Evolutionary conservation across 352 stramenopile species (phyloP).

Genomic region (Globisporangium polare): DNA sequence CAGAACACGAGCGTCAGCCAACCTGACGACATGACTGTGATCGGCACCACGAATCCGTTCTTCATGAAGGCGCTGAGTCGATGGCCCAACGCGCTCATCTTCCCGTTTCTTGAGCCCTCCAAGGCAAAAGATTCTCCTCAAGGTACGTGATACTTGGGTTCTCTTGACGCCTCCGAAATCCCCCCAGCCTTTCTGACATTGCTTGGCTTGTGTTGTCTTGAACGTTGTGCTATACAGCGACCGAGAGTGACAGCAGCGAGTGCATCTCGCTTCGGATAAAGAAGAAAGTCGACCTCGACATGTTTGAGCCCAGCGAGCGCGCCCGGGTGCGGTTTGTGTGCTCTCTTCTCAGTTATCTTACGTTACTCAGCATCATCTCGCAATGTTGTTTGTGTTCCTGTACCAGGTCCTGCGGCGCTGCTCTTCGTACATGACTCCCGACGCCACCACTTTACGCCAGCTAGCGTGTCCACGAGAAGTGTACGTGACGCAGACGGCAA

Average conservation of each 20-base stretch:
- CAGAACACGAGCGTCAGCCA: slow-evolving; percentile 51
- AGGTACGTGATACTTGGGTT: neutral
- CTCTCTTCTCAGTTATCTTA: neutral
- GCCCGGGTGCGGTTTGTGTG: slow-evolving; percentile 9
- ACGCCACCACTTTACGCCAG: slow-evolving; percentile 59
- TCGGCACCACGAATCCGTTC: slow-evolving; percentile 86
- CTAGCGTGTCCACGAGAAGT: slow-evolving; percentile 52
- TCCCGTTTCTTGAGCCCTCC: slow-evolving; percentile 59
- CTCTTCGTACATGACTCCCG: slow-evolving; percentile 47
- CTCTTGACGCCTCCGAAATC: neutral
- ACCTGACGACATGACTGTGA: slow-evolving; percentile 47
- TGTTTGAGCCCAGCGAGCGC: slow-evolving; percentile 26
- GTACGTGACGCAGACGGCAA: slow-evolving; percentile 42
- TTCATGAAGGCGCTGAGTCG: slow-evolving; percentile 83
- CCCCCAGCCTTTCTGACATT: neutral
- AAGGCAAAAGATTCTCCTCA: slow-evolving; percentile 18
- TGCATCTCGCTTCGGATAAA: slow-evolving; percentile 55
- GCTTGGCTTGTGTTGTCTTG: neutral
- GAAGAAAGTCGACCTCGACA: slow-evolving; percentile 41
- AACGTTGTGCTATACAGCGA: neutral
- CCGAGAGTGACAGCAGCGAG: slow-evolving; percentile 26
- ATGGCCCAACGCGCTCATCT: slow-evolving; percentile 80
- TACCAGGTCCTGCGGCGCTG: slow-evolving; percentile 55
- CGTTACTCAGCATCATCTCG: neutral
- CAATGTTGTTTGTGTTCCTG: neutral